Percentiles rank a stretch among this genome's conserved stretches.
Evolutionary conservation across 2,329 filamentous ascomycete species (phyloP).

Genomic region (Diaporthe humulicola): DNA sequence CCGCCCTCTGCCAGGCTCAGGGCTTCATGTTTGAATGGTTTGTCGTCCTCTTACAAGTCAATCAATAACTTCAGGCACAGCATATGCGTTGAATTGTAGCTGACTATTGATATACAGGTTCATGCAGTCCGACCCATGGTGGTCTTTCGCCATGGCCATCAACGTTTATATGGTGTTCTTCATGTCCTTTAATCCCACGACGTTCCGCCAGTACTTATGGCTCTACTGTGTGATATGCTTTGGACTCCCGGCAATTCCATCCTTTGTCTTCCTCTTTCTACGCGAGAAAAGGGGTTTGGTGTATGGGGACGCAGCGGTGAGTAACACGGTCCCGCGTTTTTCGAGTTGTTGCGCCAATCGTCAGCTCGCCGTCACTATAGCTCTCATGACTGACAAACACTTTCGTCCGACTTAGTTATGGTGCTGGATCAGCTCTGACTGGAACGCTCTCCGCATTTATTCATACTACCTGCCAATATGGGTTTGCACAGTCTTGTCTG

Average conservation of each 20-base stretch:
- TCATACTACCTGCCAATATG: conserved; percentile 74
- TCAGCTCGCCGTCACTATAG: neutral
- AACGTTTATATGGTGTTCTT: conserved; percentile 83
- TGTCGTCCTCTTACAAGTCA: conserved; percentile 48
- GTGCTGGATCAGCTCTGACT: conserved; percentile 71
- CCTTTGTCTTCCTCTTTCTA: conserved; percentile 74
- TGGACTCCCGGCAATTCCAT: conserved; percentile 77
- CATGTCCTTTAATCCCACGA: conserved; percentile 71
- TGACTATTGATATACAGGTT: conserved; percentile 66
- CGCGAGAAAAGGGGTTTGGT: conserved; percentile 54
- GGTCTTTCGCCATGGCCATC: conserved; percentile 85
- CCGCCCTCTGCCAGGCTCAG: conserved; percentile 72
- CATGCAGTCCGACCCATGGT: conserved; percentile 82
- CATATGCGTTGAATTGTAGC: neutral
- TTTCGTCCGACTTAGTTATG: conserved; percentile 60
- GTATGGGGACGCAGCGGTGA: conserved; percentile 70
- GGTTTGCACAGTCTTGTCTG: conserved; percentile 69
- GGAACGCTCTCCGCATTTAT: conserved; percentile 70
- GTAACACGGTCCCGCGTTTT: conserved; percentile 42
- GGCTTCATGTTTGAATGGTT: conserved; percentile 77
- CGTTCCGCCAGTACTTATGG: conserved; percentile 80
- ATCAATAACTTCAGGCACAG: rapidly evolving
- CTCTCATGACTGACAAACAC: neutral
- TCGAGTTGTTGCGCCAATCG: neutral
- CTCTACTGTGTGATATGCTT: conserved; percentile 80